Conservation (phyloP, 208 protist genomes). For the Trypanosoma theileri region DNA sequence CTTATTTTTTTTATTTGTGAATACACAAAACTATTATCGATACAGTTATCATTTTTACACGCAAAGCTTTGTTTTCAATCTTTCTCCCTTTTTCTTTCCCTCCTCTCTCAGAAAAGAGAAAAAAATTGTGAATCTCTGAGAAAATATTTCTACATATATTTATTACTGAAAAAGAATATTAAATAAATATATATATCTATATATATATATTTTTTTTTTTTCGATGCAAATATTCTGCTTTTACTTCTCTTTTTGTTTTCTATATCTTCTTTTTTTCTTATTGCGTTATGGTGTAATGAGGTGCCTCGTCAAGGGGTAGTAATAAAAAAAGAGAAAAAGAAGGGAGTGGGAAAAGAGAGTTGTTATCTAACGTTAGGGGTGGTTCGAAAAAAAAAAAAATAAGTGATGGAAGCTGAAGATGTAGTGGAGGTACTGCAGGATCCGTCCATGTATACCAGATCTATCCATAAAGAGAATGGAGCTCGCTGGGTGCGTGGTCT, state of each 20-base stretch:
- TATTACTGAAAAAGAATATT: too few species aligned
- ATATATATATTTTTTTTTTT: too few species aligned
- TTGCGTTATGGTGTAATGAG: neutral
- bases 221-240: too few species aligned
- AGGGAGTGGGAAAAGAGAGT: neutral
- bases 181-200: too few species aligned
- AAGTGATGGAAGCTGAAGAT: constrained; percentile 12
- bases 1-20: neutral
- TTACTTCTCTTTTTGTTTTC: constrained; percentile 6
- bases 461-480: constrained; percentile 42
- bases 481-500: constrained; percentile 80
- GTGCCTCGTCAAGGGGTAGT: too few species aligned
- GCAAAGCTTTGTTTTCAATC: neutral
- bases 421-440: constrained; percentile 62
- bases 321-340: neutral
- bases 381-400: constrained; percentile 2
- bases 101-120: too few species aligned
- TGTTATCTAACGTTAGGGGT: neutral
- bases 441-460: constrained; percentile 49
- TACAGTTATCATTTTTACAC: neutral
- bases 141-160: too few species aligned
- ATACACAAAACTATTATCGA: neutral
- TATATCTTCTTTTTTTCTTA: constrained; percentile 26
- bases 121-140: too few species aligned
- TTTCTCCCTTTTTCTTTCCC: neutral